Evolutionary conservation across 1,139 yeast species (phyloP).

Genomic region (Candida frijolesensis): DNA sequence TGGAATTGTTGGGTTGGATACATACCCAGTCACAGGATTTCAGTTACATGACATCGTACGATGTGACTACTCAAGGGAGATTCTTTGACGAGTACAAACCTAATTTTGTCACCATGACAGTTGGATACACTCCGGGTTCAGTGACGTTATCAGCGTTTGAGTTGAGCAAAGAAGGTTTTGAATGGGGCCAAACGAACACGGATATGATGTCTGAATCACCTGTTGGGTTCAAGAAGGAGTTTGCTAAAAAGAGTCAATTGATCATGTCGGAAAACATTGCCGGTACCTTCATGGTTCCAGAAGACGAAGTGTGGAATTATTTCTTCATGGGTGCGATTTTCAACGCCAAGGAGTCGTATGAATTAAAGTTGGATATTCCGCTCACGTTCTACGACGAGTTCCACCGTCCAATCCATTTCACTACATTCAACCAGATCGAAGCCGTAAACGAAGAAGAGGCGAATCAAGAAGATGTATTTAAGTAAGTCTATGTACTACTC

Average conservation of each 20-base stretch:
- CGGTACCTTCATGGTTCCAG: constrained; percentile 89
- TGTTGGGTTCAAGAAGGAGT: constrained; percentile 62
- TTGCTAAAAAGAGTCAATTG: constrained; percentile 67
- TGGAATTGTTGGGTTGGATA: constrained; percentile 77
- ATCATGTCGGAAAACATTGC: constrained; percentile 72
- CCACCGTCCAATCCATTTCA: constrained; percentile 89
- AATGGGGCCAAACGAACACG: constrained; percentile 74
- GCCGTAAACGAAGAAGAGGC: constrained; percentile 60
- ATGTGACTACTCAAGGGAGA: constrained; percentile 58
- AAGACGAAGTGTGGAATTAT: constrained; percentile 85
- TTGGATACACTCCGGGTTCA: constrained; percentile 82
- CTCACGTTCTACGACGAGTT: constrained; percentile 78
- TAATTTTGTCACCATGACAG: constrained; percentile 59
- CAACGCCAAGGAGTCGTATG: constrained; percentile 61
- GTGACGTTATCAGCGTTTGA: constrained; percentile 72
- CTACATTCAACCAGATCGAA: constrained; percentile 70
- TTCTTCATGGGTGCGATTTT: constrained; percentile 87
- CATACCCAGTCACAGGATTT: constrained; percentile 74
- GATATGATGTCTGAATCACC: constrained; percentile 59
- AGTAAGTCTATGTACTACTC: constrained; percentile 24
- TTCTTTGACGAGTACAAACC: constrained; percentile 28
- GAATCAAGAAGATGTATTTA: constrained; percentile 71
- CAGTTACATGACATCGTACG: constrained; percentile 66
- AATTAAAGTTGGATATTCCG: constrained; percentile 77
- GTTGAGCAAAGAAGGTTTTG: constrained; percentile 62